phyloP scores from a whole-genome alignment of 305 asterid species.

The Plantago lanceolata region DNA sequence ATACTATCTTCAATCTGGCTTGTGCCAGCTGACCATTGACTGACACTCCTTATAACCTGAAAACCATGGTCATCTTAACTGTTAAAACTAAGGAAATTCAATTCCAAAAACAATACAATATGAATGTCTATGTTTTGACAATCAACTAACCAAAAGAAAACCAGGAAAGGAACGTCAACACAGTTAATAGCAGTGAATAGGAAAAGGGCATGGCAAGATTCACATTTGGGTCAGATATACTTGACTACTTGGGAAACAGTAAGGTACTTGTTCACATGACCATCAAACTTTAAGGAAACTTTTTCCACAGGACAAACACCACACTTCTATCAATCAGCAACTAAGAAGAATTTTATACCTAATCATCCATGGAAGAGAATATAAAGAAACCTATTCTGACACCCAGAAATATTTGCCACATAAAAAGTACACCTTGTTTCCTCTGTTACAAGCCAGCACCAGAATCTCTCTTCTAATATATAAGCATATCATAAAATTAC shows the following conservation, averaged over 20 bases:
- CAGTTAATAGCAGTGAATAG: background rate
- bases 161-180: background rate
- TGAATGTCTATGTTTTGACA: background rate
- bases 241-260: conserved; percentile 9
- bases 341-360: too few species aligned
- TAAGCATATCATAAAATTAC: too few species aligned
- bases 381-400: too few species aligned
- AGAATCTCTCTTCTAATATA: too few species aligned
- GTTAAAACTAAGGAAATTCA: conserved; percentile 19
- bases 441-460: too few species aligned
- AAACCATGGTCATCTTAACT: conserved; percentile 16
- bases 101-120: conserved; percentile 15
- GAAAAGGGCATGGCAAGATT: background rate
- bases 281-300: background rate
- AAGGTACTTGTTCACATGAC: conserved; percentile 12
- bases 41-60: conserved; percentile 88
- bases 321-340: too few species aligned
- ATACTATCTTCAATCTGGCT: conserved; percentile 93
- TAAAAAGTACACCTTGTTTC: too few species aligned
- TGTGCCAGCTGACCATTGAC: conserved; percentile 99
- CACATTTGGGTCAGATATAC: background rate
- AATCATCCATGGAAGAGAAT: too few species aligned
- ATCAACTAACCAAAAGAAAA: background rate
- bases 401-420: too few species aligned
- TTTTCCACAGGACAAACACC: too few species aligned